These are phyloP conservation scores for Auriscalpium vulgare DNA, from an alignment of 768 basidiomycete species.

Conservation along the genomic window DNA sequence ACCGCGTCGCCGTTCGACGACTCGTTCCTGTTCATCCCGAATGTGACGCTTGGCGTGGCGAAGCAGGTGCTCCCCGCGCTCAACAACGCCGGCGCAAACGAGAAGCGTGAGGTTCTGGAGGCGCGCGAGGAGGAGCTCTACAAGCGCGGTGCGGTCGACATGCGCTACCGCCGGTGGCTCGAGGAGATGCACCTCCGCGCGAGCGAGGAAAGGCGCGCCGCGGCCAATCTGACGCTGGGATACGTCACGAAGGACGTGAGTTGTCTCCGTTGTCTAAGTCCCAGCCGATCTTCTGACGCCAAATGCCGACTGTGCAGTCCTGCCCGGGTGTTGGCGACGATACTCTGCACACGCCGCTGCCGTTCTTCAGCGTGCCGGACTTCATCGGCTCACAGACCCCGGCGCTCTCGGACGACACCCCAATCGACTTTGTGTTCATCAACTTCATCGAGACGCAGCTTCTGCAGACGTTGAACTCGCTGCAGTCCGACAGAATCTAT, in stretches of 20 bases:
- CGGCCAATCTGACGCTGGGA: conserved; percentile 53
- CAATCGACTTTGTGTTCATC: conserved; percentile 70
- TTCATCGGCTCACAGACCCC: conserved; percentile 55
- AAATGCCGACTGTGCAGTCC: too few relatives aligned
- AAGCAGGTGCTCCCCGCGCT: conserved; percentile 44
- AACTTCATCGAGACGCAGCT: conserved; percentile 55
- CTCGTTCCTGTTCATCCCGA: conserved; percentile 52
- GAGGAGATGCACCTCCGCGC: conserved; percentile 41
- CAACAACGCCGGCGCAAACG: conserved; percentile 37
- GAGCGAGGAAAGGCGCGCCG: conserved; percentile 32
- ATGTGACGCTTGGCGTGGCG: conserved; percentile 43
- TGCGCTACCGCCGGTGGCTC: conserved; percentile 48
- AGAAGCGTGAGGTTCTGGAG: conserved; percentile 24
- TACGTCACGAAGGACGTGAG: conserved; percentile 69
- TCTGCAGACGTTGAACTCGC: conserved; percentile 44
- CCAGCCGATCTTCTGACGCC: too few relatives aligned
- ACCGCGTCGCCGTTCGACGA: conserved; percentile 67
- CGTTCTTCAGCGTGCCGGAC: conserved; percentile 44
- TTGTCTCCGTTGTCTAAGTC: not conserved
- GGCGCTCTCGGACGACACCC: conserved; percentile 36
- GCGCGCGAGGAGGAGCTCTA: conserved; percentile 33
- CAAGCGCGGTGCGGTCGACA: conserved; percentile 41
- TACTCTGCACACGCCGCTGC: conserved; percentile 50
- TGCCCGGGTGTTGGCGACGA: conserved; percentile 78
- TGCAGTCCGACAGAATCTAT: conserved; percentile 44